phyloP scores from a whole-genome alignment of 1,284 basidiomycete species.

The Kalmanozyma brasiliensis region DNA sequence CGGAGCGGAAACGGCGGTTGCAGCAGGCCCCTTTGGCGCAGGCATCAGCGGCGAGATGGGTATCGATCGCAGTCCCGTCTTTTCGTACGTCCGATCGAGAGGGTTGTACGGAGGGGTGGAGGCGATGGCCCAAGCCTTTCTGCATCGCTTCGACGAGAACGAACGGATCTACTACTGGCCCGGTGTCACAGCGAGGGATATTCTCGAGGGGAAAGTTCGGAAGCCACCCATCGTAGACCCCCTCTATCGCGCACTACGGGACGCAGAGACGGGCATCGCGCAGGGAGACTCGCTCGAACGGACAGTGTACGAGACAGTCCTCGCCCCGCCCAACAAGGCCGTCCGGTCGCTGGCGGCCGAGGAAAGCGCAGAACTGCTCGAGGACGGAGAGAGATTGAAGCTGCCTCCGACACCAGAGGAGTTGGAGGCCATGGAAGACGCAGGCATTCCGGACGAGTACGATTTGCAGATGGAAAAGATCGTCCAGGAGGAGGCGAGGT shows the following conservation, averaged over 20 bases:
- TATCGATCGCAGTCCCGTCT: constrained; percentile 62
- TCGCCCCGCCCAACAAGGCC: constrained; percentile 33
- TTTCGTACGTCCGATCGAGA: constrained; percentile 65
- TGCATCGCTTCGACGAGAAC: constrained; percentile 65
- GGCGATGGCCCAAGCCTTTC: constrained; percentile 60
- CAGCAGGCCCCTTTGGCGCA: constrained; percentile 71
- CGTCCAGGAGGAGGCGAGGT: constrained; percentile 23
- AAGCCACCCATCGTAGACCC: constrained; percentile 69
- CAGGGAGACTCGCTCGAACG: constrained; percentile 68
- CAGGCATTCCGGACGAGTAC: constrained; percentile 64
- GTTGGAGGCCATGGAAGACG: constrained; percentile 62
- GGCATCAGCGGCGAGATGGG: constrained; percentile 71
- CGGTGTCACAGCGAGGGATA: constrained; percentile 58
- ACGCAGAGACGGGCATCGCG: constrained; percentile 72
- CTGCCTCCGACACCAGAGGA: constrained; percentile 65
- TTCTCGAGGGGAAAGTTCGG: constrained; percentile 59
- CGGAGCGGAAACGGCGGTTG: constrained; percentile 71
- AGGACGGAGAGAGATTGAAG: constrained; percentile 62
- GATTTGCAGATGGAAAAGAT: constrained; percentile 53
- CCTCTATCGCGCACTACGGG: constrained; percentile 70
- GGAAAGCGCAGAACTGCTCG: constrained; percentile 44
- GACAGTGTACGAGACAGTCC: constrained; percentile 49
- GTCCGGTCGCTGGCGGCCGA: constrained; percentile 26
- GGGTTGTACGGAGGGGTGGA: constrained; percentile 67
- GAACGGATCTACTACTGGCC: constrained; percentile 66